Evolutionary conservation across 305 asterid genomes (phyloP), one percentile per base, ranked within the genome.

Genomic region (Galium porrigens): DNA sequence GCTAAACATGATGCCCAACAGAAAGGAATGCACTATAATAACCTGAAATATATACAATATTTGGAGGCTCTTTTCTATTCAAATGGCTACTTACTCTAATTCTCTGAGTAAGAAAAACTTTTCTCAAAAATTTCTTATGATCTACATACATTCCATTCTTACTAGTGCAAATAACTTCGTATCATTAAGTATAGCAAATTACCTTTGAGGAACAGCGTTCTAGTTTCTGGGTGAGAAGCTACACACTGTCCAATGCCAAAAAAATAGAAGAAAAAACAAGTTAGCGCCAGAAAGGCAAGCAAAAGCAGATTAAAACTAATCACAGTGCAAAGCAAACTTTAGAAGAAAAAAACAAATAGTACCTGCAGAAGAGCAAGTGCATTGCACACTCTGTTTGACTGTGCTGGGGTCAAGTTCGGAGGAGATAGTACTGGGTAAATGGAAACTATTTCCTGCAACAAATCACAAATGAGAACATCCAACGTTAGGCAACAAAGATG

Each of bases 341-440:
- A 62, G 36, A 20, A 12, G 0, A 44, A 49, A 36, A 5, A n/a
- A 39, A 63, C 39, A 56, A 29, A 63, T 29, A 66, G 69, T 64
- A 92, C 97, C 97, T 92, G 99, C 82, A 92, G 96, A 61, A 92
- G 86, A 34, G 99, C 99, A 64, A 92, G 94, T 33, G 97, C 99
- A 83, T 92, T 89, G 86, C 99, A 92, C 74, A 92, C 97, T 78
- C 99, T 82, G 74, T 87, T 89, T 18, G 99, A 92, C 72, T 92
- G 99, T 0, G 88, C 90, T 66, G 96, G 92, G 76, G 95, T 85
- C 76, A 92, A 77, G 79, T 82, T 87, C 52, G 97, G 99, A 8
- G 97, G 97, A 61, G 97, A 89, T 60, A 92, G 78, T 66, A 89
- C 94, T 15, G 97, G 99, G 78, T 92, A 92, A 63, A 92, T 89